These are phyloP conservation scores for Tagetes erecta DNA, from an alignment of 129 eudicot species.

Conservation along the genomic window DNA sequence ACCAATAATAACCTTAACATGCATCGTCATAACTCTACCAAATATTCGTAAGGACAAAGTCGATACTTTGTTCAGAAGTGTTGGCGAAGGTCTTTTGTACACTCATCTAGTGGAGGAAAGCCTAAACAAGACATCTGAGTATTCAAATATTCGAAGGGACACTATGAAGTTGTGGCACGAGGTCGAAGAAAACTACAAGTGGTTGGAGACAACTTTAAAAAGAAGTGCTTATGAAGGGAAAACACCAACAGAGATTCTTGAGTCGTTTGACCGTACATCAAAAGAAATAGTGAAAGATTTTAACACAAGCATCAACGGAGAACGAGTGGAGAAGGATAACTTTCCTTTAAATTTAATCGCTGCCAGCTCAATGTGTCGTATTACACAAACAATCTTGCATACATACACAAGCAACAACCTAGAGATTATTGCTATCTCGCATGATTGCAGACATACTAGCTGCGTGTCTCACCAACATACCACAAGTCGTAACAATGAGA, in stretches of 20 bases:
- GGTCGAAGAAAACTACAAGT: not conserved
- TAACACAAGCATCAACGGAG: not conserved
- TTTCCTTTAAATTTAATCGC: not conserved
- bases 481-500: slow-evolving; percentile 28
- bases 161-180: not conserved
- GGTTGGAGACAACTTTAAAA: no score
- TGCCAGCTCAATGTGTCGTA: slow-evolving; percentile 47
- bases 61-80: slow-evolving; percentile 10
- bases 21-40: slow-evolving; percentile 43
- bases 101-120: no score
- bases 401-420: slow-evolving; percentile 17
- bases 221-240: no score
- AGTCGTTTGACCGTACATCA: no score
- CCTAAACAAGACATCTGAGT: slow-evolving; percentile 18
- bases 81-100: slow-evolving; percentile 16
- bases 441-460: slow-evolving; percentile 35
- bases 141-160: not conserved
- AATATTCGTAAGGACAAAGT: not conserved
- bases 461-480: slow-evolving; percentile 40
- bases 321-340: no score
- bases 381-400: slow-evolving; percentile 13
- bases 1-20: slow-evolving; percentile 12
- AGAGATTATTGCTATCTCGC: not conserved
- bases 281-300: not conserved
- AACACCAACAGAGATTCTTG: no score